These are phyloP conservation scores for Peronospora tabacina DNA, from an alignment of 352 stramenopile genomes.

Conservation along the genomic window DNA sequence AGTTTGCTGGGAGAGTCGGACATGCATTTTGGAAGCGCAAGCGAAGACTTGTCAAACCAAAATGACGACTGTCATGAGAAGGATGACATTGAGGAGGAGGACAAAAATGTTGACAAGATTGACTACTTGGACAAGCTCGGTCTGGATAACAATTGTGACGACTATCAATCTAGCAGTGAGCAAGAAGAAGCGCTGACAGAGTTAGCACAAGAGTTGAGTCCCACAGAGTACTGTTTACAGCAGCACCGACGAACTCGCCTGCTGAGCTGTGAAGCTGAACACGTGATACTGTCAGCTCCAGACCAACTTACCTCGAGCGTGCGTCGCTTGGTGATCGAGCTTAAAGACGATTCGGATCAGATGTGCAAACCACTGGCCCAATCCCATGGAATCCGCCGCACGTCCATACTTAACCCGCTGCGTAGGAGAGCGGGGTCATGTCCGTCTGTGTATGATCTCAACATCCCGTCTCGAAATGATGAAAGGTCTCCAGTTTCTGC, in stretches of 20 bases:
- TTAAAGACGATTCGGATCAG: conserved; percentile 62
- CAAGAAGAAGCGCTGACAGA: conserved; percentile 11
- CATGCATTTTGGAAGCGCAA: conserved; percentile 2
- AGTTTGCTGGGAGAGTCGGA: conserved; percentile 25
- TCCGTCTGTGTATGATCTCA: conserved; percentile 33
- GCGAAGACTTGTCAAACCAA: conserved; percentile 31
- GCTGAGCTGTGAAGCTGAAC: conserved; percentile 29
- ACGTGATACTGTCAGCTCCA: conserved; percentile 31
- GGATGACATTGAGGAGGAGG: conserved; percentile 4
- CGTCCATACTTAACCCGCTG: conserved; percentile 7
- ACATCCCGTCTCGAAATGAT: conserved; percentile 8
- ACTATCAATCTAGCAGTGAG: conserved; percentile 9
- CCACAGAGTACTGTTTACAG: conserved; percentile 11
- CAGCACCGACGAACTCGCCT: conserved; percentile 17
- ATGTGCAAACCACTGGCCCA: conserved; percentile 16
- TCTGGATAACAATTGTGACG: conserved; percentile 13
- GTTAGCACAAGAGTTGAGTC: conserved; percentile 17
- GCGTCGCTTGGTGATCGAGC: conserved; percentile 62
- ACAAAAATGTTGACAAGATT: conserved; percentile 10
- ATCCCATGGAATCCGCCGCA: conserved; percentile 20
- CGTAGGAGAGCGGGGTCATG: conserved; percentile 64
- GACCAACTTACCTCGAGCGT: conserved; percentile 66
- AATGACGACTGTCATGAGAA: conserved; percentile 25
- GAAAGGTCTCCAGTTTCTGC: conserved; percentile 10
- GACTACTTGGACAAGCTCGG: conserved; percentile 10